phyloP scores from a whole-genome alignment of 2,329 filamentous ascomycete genomes.

The Cladorrhinum sp. region DNA sequence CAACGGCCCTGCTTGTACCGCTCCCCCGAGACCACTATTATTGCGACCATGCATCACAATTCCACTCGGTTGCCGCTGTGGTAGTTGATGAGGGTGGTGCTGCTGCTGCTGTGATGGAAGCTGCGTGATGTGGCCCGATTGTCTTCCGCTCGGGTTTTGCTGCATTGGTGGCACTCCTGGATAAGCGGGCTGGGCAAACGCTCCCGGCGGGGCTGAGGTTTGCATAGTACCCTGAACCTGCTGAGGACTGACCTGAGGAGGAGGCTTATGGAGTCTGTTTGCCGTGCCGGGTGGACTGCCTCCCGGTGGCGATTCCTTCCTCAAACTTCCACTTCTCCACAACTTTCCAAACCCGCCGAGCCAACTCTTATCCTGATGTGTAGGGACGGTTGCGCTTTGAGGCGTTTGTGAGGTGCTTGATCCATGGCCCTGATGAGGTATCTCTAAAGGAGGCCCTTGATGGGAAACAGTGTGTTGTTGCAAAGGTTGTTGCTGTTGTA shows the following conservation, averaged over 20 bases:
- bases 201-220: not conserved
- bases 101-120: slow-evolving; percentile 1
- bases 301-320: slow-evolving; percentile 3
- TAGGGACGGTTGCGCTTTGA: not conserved
- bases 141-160: not conserved
- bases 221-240: not conserved
- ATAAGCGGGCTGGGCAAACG: not conserved
- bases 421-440: not conserved
- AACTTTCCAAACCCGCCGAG: slow-evolving; percentile 14
- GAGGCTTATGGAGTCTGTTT: slow-evolving; percentile 16
- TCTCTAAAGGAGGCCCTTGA: not conserved
- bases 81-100: not conserved
- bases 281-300: not conserved
- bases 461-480: not conserved
- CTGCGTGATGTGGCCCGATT: not conserved
- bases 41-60: slow-evolving; percentile 1
- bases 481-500: not conserved
- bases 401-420: not conserved
- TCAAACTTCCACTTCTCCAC: slow-evolving; percentile 14
- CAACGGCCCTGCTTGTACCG: not conserved
- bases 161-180: not conserved
- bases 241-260: not conserved
- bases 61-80: slow-evolving; percentile 2
- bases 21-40: not conserved
- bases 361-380: slow-evolving; percentile 18